These are phyloP conservation scores for Limonium bicolor DNA, from an alignment of 148 eudicot species.

Conservation along the genomic window DNA sequence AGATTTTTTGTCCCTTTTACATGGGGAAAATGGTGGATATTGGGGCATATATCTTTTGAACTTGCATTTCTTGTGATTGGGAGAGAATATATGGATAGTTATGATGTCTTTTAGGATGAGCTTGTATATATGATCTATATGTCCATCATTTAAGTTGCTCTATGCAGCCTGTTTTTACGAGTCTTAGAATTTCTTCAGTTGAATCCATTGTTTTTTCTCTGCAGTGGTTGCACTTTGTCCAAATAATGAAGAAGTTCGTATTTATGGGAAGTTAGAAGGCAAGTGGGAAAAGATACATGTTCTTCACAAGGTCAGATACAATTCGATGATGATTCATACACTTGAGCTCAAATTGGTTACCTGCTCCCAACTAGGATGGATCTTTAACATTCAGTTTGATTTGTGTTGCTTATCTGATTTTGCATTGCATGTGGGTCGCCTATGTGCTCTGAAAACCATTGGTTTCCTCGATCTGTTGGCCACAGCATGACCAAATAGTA, in stretches of 20 bases:
- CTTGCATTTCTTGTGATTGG: too few species aligned
- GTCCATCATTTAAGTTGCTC: too few species aligned
- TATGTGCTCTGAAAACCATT: too few species aligned
- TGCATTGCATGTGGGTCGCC: conserved; percentile 2
- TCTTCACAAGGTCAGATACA: conserved; percentile 53
- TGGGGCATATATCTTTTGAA: too few species aligned
- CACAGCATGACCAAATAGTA: conserved; percentile 93
- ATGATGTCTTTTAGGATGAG: too few species aligned
- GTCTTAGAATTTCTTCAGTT: too few species aligned
- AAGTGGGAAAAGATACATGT: conserved; percentile 87
- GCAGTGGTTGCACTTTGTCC: conserved; percentile 95
- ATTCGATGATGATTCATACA: background rate
- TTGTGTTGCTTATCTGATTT: conserved; percentile 4
- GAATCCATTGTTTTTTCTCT: conserved; percentile 9
- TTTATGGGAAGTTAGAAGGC: conserved; percentile 42
- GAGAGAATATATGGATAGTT: too few species aligned
- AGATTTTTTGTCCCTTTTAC: too few species aligned
- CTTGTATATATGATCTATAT: too few species aligned
- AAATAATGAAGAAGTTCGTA: conserved; percentile 82
- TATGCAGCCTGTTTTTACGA: too few species aligned
- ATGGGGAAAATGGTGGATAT: too few species aligned
- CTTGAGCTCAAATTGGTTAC: background rate
- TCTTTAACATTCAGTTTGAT: conserved; percentile 4
- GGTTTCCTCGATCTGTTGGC: conserved; percentile 8
- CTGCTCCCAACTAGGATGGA: background rate